Evolutionary conservation across 1,139 yeast genomes (phyloP).

Genomic region (Scheffersomyces titani): DNA sequence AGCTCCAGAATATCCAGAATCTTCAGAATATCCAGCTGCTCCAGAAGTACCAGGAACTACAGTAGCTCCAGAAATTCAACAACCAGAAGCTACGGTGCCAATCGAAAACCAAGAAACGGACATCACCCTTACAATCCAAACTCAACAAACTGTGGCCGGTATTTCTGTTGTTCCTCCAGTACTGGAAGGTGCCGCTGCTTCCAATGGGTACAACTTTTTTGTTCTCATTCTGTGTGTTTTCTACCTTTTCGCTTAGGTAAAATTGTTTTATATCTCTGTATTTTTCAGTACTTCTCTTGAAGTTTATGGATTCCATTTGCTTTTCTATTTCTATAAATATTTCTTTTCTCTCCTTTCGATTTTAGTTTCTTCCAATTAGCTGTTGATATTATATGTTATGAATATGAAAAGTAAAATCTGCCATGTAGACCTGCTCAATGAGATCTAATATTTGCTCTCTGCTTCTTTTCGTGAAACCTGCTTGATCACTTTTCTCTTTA

Average conservation of each 20-base stretch:
- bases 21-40: neutral
- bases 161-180: neutral
- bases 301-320: neutral
- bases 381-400: neutral
- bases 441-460: slow-evolving; percentile 7
- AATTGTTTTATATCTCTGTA: neutral
- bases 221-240: neutral
- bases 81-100: neutral
- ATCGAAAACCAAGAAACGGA: neutral
- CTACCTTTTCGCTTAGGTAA: neutral
- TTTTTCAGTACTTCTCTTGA: neutral
- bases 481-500: slow-evolving; percentile 10
- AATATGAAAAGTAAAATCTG: neutral
- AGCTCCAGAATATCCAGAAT: neutral
- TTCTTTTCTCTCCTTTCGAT: no score
- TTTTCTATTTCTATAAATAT: neutral
- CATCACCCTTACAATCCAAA: neutral
- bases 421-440: neutral
- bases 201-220: neutral
- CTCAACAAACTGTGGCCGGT: neutral
- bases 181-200: neutral
- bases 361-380: neutral
- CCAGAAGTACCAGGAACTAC: neutral
- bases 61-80: neutral
- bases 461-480: slow-evolving; percentile 5